Evolutionary conservation across 1,284 basidiomycete genomes (phyloP), one percentile per base, ranked within the genome.

Genomic region (Sporisorium reilianum): DNA sequence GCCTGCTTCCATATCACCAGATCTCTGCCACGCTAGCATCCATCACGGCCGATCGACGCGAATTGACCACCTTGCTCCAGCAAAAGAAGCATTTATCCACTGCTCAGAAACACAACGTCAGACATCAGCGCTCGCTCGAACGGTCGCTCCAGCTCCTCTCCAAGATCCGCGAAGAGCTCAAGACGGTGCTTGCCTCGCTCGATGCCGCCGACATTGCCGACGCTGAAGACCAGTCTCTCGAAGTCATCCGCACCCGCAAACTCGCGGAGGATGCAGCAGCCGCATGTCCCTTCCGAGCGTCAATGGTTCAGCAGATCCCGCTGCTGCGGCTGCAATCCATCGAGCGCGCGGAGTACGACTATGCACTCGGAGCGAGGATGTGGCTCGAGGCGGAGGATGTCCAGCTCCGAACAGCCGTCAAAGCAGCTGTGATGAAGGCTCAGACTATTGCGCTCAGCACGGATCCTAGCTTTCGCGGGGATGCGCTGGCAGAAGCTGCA

Each of bases 221-320:
- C 49, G 66, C 66, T 26, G 72, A 75, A 44, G 72, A 75, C 26
- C 66, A 66, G 32, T 66, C 72, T 4, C 66, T 70, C 60, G 72
- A 75, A 40, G 66, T 61, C 20, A 64, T 75, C 26, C 72, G 66
- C n/a, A 25, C 40, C 0, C 26, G 53, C 41, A 53, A 50, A 11
- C 10, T 38, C 8, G 44, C 45, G 20, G 53, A 70, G 42, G 63
- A 66, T 22, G 58, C 57, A 10, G 59, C 64, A 3, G 26, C 54
- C 5, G 14, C 23, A 0, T 66, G 59, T 26, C 66, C 72, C 16
- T 65, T 75, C 20, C 36, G 59, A 18, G 55, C 64, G 2, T 23
- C 52, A 0, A 63, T 70, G 59, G 41, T 75, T 5, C 59, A 56
- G n/a, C 51, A 66, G 28, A 64, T 70, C 0, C 66, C 72, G 0